These are phyloP conservation scores for Pleurotus eryngii DNA, from an alignment of 768 basidiomycete species.

Conservation along the genomic window DNA sequence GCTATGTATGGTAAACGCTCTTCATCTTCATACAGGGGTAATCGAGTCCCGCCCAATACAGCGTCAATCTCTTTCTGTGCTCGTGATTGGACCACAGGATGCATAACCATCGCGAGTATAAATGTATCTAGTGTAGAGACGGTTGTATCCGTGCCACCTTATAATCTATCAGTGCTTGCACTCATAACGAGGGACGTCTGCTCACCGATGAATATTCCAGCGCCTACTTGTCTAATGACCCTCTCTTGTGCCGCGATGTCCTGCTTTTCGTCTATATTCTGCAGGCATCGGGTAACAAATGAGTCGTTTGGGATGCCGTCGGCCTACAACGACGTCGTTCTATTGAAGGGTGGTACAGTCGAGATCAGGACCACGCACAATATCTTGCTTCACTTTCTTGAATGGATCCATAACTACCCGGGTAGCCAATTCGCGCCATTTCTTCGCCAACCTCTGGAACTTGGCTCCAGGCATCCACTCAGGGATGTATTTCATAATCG, in stretches of 20 bases:
- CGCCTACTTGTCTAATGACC: neutral
- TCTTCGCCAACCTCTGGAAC: constrained; percentile 36
- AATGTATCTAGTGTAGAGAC: constrained; percentile 29
- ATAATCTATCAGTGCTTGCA: neutral
- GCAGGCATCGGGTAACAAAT: constrained; percentile 3
- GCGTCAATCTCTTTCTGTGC: constrained; percentile 36
- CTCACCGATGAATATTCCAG: constrained; percentile 4
- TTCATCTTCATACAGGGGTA: constrained; percentile 32
- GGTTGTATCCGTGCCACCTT: constrained; percentile 32
- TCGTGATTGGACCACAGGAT: constrained; percentile 30
- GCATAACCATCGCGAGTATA: constrained; percentile 30
- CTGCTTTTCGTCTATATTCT: neutral
- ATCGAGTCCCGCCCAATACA: constrained; percentile 26
- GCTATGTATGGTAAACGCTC: constrained; percentile 28
- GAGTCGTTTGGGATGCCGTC: constrained; percentile 9
- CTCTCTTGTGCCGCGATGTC: neutral
- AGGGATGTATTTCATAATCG: constrained; percentile 18
- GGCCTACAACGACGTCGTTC: neutral
- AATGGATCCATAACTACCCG: constrained; percentile 39
- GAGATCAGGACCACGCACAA: constrained; percentile 21
- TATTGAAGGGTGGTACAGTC: too few relatives aligned
- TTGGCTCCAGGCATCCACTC: constrained; percentile 38
- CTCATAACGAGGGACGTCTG: neutral
- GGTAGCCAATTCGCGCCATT: constrained; percentile 25
- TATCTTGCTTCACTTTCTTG: constrained; percentile 24